These are phyloP conservation scores for Boletus subparvulus DNA, from an alignment of 768 basidiomycete genomes.

Conservation along the genomic window DNA sequence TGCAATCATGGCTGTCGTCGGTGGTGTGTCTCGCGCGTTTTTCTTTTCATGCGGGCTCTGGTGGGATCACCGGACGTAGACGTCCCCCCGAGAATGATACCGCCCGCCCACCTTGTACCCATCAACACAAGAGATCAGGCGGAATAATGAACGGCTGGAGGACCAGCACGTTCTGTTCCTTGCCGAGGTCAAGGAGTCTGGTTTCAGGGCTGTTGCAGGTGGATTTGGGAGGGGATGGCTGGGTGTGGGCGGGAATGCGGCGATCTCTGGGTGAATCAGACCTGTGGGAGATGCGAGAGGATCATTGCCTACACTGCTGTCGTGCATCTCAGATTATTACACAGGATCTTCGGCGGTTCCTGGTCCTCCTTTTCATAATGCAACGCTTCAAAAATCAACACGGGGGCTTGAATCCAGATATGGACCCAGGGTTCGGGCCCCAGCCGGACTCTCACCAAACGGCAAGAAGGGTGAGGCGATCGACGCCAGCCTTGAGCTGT, in stretches of 20 bases:
- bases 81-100: conserved; percentile 88
- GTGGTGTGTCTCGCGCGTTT: conserved; percentile 39
- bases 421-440: too few species aligned
- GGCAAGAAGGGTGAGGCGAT: too few species aligned
- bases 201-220: conserved; percentile 68
- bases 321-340: background rate
- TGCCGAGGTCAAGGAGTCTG: conserved; percentile 67
- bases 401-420: too few species aligned
- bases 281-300: background rate
- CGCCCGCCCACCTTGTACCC: conserved; percentile 86
- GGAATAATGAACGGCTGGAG: conserved; percentile 80
- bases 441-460: too few species aligned
- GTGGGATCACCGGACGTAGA: conserved; percentile 38
- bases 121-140: conserved; percentile 87
- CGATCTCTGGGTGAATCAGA: conserved; percentile 1
- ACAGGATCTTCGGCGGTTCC: too few species aligned
- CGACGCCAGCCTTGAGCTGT: too few species aligned
- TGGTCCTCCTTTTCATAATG: too few species aligned
- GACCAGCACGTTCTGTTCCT: conserved; percentile 82
- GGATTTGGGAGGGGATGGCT: conserved; percentile 71
- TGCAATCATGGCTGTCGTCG: conserved; percentile 97
- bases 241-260: conserved; percentile 8
- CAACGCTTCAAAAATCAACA: too few species aligned
- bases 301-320: background rate
- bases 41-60: background rate